Conservation (phyloP, 306 rosid genomes). For the Malus sieversii region DNA sequence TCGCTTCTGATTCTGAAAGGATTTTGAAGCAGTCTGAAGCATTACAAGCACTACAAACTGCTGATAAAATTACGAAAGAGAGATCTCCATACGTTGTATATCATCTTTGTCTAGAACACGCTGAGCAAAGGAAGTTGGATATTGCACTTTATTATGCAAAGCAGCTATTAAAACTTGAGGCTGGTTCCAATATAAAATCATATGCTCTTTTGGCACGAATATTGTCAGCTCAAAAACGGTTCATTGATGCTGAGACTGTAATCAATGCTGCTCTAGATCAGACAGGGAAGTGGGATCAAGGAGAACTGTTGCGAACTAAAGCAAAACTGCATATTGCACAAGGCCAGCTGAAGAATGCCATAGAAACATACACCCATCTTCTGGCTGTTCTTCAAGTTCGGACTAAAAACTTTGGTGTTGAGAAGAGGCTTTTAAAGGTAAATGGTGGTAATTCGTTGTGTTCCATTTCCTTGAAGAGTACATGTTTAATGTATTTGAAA, state of each 20-base stretch:
- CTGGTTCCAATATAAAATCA: slow-evolving; percentile 51
- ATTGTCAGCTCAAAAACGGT: slow-evolving; percentile 73
- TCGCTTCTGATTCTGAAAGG: slow-evolving; percentile 62
- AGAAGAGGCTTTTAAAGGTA: slow-evolving; percentile 61
- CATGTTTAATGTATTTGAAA: background rate
- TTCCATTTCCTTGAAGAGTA: background rate
- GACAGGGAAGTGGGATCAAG: slow-evolving; percentile 88
- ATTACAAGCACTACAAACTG: slow-evolving; percentile 42
- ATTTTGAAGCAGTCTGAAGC: slow-evolving; percentile 56
- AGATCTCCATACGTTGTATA: slow-evolving; percentile 52
- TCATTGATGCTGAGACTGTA: slow-evolving; percentile 66
- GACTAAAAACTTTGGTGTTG: slow-evolving; percentile 38
- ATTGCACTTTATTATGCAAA: slow-evolving; percentile 60
- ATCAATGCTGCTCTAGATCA: slow-evolving; percentile 80
- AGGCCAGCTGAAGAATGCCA: slow-evolving; percentile 57
- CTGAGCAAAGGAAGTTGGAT: slow-evolving; percentile 76
- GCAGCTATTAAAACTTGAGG: slow-evolving; percentile 55
- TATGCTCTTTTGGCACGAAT: slow-evolving; percentile 66
- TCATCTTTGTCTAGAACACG: slow-evolving; percentile 81
- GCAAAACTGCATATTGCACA: slow-evolving; percentile 82
- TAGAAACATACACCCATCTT: slow-evolving; percentile 63
- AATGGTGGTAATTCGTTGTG: background rate
- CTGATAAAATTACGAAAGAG: slow-evolving; percentile 52
- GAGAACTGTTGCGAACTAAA: slow-evolving; percentile 68
- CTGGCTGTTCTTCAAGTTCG: slow-evolving; percentile 84